These are phyloP conservation scores for Chlorella sp. DNA, from an alignment of 139 green algal genomes.

Conservation along the genomic window DNA sequence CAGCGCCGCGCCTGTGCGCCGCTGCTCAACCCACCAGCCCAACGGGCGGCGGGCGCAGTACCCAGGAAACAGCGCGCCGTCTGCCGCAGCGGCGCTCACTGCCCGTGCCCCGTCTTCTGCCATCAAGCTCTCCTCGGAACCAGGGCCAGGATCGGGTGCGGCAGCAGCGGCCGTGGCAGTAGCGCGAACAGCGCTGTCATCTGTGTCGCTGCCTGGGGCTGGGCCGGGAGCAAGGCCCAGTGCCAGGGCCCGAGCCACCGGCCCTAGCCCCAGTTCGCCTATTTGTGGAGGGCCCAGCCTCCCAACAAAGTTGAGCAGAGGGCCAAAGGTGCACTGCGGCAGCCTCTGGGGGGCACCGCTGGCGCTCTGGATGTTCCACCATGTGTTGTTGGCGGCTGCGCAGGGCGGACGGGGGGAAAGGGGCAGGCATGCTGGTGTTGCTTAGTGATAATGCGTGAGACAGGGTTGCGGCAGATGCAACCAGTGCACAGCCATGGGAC, in stretches of 20 bases:
- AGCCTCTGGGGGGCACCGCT: neutral
- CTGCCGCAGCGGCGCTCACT: neutral
- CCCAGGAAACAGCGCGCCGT: neutral
- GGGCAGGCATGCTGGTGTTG: neutral
- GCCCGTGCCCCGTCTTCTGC: too few relatives aligned
- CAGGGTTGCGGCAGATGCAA: neutral
- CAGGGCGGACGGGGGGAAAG: neutral
- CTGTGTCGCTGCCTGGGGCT: neutral
- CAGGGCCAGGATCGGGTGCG: too few relatives aligned
- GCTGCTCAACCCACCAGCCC: constrained; percentile 16
- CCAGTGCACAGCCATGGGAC: too few relatives aligned
- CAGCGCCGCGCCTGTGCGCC: neutral
- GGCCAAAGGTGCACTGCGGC: neutral
- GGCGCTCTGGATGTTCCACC: neutral
- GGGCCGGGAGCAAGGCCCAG: neutral
- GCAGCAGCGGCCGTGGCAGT: neutral
- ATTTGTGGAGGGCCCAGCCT: neutral
- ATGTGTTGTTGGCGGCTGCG: constrained; percentile 24
- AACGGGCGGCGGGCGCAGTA: neutral
- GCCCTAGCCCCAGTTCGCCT: neutral
- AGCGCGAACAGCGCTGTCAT: too few relatives aligned
- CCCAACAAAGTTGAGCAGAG: constrained; percentile 19
- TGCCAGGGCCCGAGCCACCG: neutral
- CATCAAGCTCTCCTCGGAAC: too few relatives aligned
- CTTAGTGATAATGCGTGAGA: neutral